These are phyloP conservation scores for Rostrohypoxylon terebratum DNA, from an alignment of 495 filamentous ascomycete genomes.

Conservation along the genomic window DNA sequence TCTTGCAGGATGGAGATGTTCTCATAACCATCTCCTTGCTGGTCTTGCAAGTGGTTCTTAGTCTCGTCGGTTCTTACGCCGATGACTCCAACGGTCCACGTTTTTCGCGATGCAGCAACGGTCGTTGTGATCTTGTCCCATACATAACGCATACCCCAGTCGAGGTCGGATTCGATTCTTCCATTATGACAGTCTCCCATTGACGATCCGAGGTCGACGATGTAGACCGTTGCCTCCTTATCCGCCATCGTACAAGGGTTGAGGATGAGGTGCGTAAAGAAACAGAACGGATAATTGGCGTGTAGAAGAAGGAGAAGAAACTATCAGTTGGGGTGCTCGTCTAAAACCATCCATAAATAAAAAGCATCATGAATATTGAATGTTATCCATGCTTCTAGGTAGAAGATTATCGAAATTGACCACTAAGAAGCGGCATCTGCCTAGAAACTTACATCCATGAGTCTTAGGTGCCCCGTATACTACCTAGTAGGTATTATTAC, in stretches of 20 bases:
- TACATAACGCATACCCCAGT: conserved; percentile 91
- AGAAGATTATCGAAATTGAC: conserved; percentile 18
- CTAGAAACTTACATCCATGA: conserved; percentile 24
- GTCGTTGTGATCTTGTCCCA: conserved; percentile 95
- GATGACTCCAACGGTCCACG: conserved; percentile 80
- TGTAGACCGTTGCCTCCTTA: conserved; percentile 93
- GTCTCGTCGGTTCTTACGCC: conserved; percentile 86
- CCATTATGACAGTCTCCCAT: conserved; percentile 82
- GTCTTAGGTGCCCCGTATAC: conserved; percentile 14
- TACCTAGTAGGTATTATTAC: too few species aligned
- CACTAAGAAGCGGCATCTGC: conserved; percentile 30
- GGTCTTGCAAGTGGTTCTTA: conserved; percentile 68
- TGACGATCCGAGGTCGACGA: conserved; percentile 85
- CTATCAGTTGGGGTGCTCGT: not conserved
- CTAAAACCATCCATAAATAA: not conserved
- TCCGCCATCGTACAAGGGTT: conserved; percentile 75
- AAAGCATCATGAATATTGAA: conserved; percentile 11
- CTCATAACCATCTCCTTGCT: conserved; percentile 73
- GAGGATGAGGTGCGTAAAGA: not conserved
- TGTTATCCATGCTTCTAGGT: not conserved
- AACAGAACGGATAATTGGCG: not conserved
- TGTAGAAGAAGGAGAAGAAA: not conserved
- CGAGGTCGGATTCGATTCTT: conserved; percentile 82
- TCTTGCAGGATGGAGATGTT: conserved; percentile 80
- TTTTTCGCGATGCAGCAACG: conserved; percentile 85